Conservation (phyloP, 768 basidiomycete species). For the Hirschioporus abietinus region DNA sequence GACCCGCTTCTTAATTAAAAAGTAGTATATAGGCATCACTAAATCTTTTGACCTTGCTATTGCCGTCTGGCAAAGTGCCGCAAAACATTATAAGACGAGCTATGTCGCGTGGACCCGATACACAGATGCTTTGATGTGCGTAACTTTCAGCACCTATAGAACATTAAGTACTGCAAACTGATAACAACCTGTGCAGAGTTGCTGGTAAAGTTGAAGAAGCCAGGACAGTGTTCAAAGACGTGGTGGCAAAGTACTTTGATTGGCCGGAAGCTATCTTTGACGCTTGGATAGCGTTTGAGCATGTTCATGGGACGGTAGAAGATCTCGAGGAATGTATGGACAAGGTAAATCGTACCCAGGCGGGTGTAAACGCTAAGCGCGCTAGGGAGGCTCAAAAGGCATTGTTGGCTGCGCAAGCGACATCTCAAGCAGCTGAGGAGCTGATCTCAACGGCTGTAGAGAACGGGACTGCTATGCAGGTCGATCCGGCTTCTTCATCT, state of each 20-base stretch:
- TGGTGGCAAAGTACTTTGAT: slow-evolving; percentile 72
- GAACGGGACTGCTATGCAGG: slow-evolving; percentile 10
- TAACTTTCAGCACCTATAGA: slow-evolving; percentile 30
- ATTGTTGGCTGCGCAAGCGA: slow-evolving; percentile 49
- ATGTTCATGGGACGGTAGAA: slow-evolving; percentile 67
- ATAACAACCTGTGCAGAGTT: slow-evolving; percentile 6
- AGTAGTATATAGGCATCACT: slow-evolving; percentile 40
- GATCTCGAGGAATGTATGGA: slow-evolving; percentile 59
- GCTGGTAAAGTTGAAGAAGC: slow-evolving; percentile 42
- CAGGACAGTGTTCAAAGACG: slow-evolving; percentile 59
- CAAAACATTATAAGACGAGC: slow-evolving; percentile 62
- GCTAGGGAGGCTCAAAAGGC: slow-evolving; percentile 67
- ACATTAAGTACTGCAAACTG: slow-evolving; percentile 28
- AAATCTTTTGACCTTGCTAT: slow-evolving; percentile 51
- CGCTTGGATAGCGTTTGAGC: slow-evolving; percentile 85
- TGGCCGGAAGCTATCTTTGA: slow-evolving; percentile 97
- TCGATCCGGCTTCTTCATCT: background rate
- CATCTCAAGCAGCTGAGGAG: slow-evolving; percentile 40
- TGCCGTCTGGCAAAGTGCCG: slow-evolving; percentile 58
- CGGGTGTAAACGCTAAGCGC: slow-evolving; percentile 55
- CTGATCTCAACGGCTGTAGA: slow-evolving; percentile 33
- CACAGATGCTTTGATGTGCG: slow-evolving; percentile 70
- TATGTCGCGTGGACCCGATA: slow-evolving; percentile 75
- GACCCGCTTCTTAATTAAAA: slow-evolving; percentile 3
- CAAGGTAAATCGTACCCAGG: slow-evolving; percentile 59